A percentile compares a stretch with the other conserved stretches of the same genome.
Evolutionary conservation across 2,329 filamentous ascomycete genomes (phyloP).

Genomic region (Clarireedia sp.): DNA sequence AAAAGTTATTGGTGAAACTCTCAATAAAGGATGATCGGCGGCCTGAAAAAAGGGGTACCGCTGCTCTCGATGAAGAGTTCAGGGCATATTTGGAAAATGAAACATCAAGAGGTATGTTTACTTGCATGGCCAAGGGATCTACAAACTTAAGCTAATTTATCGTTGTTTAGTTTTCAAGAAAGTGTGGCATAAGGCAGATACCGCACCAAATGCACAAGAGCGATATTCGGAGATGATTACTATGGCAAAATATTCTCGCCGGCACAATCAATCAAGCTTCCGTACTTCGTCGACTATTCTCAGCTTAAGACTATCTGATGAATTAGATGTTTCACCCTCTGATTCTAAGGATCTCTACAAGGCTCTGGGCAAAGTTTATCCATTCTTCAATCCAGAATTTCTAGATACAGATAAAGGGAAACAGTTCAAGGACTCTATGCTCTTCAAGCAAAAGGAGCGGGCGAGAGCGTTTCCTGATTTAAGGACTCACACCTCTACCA

Average conservation of each 20-base stretch:
- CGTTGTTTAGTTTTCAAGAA: constrained; percentile 31
- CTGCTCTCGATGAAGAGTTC: constrained; percentile 22
- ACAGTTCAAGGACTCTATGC: constrained; percentile 30
- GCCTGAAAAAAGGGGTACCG: neutral
- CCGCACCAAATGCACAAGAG: constrained; percentile 33
- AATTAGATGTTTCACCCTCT: constrained; percentile 21
- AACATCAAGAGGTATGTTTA: constrained; percentile 25
- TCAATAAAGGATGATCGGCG: neutral
- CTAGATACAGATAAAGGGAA: constrained; percentile 30
- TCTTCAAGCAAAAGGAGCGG: constrained; percentile 35
- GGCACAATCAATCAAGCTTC: constrained; percentile 19
- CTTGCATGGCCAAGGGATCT: neutral
- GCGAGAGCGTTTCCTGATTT: constrained; percentile 32
- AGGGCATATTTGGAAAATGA: constrained; percentile 29
- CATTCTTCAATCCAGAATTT: constrained; percentile 35
- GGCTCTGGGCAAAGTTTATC: constrained; percentile 31
- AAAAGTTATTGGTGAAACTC: neutral
- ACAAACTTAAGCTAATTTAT: neutral
- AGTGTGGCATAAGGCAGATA: constrained; percentile 37
- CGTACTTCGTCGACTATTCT: constrained; percentile 11
- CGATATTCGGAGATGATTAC: constrained; percentile 32
- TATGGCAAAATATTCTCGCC: constrained; percentile 30
- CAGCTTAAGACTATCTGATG: constrained; percentile 29
- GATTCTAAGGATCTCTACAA: constrained; percentile 31
- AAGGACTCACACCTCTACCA: constrained; percentile 33